A percentile compares a stretch with the other conserved stretches of the same genome.
Conservation (phyloP, 106 monocot genomes). For the Iris macrosiphon region DNA sequence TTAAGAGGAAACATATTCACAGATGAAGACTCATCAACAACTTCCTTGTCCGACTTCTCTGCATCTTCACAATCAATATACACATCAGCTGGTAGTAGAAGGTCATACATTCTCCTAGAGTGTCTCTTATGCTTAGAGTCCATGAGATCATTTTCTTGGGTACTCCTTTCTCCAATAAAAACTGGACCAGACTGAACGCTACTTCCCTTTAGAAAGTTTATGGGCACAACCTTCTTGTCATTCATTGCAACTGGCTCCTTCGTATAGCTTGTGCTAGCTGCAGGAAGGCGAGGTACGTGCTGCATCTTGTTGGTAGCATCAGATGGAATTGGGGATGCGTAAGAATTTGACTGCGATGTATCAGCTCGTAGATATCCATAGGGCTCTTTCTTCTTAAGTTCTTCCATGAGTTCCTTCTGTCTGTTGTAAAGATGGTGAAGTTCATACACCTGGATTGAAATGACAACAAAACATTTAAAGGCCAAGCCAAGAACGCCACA, state of each 20-base stretch:
- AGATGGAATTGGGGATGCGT: conserved; percentile 23
- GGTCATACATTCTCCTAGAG: conserved; percentile 40
- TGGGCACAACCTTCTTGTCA: conserved; percentile 6
- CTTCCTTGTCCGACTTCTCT: conserved; percentile 13
- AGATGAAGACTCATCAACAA: conserved; percentile 11
- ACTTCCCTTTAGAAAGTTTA: conserved; percentile 28
- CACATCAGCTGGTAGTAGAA: conserved; percentile 41
- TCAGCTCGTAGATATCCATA: background rate
- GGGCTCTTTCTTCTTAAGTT: conserved; percentile 26
- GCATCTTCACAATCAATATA: conserved; percentile 39
- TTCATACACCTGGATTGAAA: conserved; percentile 40
- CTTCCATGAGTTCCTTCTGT: conserved; percentile 64
- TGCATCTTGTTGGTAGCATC: background rate
- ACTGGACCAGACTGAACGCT: conserved; percentile 15
- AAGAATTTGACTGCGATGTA: conserved; percentile 28
- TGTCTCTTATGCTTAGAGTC: conserved; percentile 3
- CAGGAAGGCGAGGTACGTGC: conserved; percentile 8
- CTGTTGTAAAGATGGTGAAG: conserved; percentile 49
- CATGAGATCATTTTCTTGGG: conserved; percentile 1
- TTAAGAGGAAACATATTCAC: conserved; percentile 5
- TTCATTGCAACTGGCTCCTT: background rate
- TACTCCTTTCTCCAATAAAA: conserved; percentile 11
- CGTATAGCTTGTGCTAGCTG: conserved; percentile 1
- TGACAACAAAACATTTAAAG: background rate
- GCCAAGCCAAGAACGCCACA: background rate